Percentiles rank a stretch among this genome's conserved stretches.
Evolutionary conservation across 352 stramenopile species (phyloP).

Genomic region (Pythium phragmiticola): DNA sequence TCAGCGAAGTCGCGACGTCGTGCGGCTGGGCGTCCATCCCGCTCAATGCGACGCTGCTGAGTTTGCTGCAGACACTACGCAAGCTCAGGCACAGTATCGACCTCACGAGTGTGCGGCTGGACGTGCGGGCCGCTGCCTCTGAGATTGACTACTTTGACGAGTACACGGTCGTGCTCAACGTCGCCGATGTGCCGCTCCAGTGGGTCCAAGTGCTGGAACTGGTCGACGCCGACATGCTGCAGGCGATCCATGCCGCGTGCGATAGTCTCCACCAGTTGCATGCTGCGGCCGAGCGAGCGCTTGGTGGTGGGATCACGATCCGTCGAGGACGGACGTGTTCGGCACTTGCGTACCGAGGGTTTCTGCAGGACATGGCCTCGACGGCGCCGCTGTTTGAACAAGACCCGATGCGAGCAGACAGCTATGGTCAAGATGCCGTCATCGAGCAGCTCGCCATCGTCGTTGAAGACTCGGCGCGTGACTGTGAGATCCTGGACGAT

Average conservation of each 20-base stretch:
- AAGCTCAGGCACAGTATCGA: conserved; percentile 22
- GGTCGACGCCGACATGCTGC: conserved; percentile 46
- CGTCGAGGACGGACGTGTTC: conserved; percentile 47
- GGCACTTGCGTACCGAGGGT: conserved; percentile 47
- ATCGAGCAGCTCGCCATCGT: conserved; percentile 41
- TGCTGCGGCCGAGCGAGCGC: conserved; percentile 31
- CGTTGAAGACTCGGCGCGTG: conserved; percentile 40
- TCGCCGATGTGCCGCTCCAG: conserved; percentile 59
- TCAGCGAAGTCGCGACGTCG: conserved; percentile 45
- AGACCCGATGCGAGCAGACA: conserved; percentile 14
- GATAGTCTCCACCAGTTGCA: conserved; percentile 37
- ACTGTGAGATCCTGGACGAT: conserved; percentile 45
- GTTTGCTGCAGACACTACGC: conserved; percentile 55
- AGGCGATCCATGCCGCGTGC: conserved; percentile 43
- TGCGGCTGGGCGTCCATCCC: conserved; percentile 62
- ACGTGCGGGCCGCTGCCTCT: conserved; percentile 39
- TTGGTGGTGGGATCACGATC: conserved; percentile 37
- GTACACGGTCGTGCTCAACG: conserved; percentile 54
- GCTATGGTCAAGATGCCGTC: conserved; percentile 23
- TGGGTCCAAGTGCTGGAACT: conserved; percentile 63
- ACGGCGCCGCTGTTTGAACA: conserved; percentile 3
- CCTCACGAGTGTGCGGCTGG: conserved; percentile 34
- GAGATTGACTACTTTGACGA: conserved; percentile 61
- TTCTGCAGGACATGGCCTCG: conserved; percentile 43
- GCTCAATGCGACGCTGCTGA: conserved; percentile 60